These are phyloP conservation scores for Colletotrichum simmondsii DNA, from an alignment of 2,329 filamentous ascomycete species.

Conservation along the genomic window DNA sequence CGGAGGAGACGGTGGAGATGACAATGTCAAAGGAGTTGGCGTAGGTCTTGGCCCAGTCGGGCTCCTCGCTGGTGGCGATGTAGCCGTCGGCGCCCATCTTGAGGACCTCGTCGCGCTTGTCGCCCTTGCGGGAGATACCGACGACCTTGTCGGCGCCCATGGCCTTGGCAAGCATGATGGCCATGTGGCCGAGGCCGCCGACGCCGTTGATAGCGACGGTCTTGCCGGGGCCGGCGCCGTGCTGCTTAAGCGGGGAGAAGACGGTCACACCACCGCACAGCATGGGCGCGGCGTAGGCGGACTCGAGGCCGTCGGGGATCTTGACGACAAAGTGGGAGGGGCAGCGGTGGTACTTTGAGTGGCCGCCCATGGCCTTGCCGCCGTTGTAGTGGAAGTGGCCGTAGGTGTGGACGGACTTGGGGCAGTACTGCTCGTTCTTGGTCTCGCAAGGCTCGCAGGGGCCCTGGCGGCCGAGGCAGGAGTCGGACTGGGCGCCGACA, in stretches of 20 bases:
- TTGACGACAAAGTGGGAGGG: slow-evolving; percentile 60
- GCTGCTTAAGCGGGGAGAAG: slow-evolving; percentile 70
- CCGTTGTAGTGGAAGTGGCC: slow-evolving; percentile 53
- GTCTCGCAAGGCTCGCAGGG: slow-evolving; percentile 52
- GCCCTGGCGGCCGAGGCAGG: slow-evolving; percentile 53
- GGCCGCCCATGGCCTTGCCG: slow-evolving; percentile 47
- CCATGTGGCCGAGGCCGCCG: slow-evolving; percentile 77
- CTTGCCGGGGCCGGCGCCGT: slow-evolving; percentile 75
- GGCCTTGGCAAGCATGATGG: slow-evolving; percentile 74
- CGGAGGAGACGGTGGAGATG: slow-evolving; percentile 64
- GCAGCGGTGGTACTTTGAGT: slow-evolving; percentile 47
- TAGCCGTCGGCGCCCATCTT: slow-evolving; percentile 67
- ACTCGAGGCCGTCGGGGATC: slow-evolving; percentile 54
- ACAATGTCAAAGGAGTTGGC: slow-evolving; percentile 66
- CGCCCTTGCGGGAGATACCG: slow-evolving; percentile 64
- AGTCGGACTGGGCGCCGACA: slow-evolving; percentile 65
- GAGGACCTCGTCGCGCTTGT: slow-evolving; percentile 65
- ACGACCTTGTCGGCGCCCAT: slow-evolving; percentile 71
- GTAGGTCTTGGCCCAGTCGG: slow-evolving; percentile 65
- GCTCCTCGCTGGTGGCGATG: slow-evolving; percentile 56
- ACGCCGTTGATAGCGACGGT: slow-evolving; percentile 74
- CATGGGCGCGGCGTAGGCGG: slow-evolving; percentile 67
- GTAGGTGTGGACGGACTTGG: slow-evolving; percentile 54
- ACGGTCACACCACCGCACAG: slow-evolving; percentile 78
- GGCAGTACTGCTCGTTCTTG: slow-evolving; percentile 54